phyloP scores from a whole-genome alignment of 2,329 filamentous ascomycete species.

The Ophiostoma novo-ulmi region DNA sequence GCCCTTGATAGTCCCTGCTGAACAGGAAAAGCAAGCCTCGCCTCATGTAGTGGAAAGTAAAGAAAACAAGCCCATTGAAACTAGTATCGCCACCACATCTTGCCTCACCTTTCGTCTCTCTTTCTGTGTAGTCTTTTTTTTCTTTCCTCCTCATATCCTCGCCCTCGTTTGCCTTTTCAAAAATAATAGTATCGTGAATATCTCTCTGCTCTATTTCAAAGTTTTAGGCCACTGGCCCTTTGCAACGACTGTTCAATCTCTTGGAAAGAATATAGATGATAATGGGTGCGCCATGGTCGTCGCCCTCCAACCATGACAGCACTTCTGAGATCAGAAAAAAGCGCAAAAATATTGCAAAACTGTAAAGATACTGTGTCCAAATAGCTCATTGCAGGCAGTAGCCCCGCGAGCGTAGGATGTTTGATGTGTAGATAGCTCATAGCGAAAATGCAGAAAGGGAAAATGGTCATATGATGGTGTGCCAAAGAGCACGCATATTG shows the following conservation, averaged over 20 bases:
- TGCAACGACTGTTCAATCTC: not conserved
- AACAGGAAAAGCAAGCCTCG: not conserved
- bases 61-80: slow-evolving; percentile 11
- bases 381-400: slow-evolving; percentile 35
- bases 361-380: slow-evolving; percentile 40
- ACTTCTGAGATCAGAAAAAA: slow-evolving; percentile 23
- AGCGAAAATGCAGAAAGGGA: slow-evolving; percentile 34
- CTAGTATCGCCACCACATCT: not conserved
- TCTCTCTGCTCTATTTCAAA: slow-evolving; percentile 12
- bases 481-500: slow-evolving; percentile 5
- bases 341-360: slow-evolving; percentile 34
- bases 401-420: slow-evolving; percentile 39
- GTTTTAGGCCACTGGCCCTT: not conserved
- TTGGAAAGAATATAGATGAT: slow-evolving; percentile 3
- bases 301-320: not conserved
- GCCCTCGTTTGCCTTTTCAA: not conserved
- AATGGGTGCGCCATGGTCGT: not conserved
- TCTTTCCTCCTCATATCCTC: not conserved
- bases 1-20: not conserved
- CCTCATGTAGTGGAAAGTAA: not conserved
- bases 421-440: slow-evolving; percentile 37
- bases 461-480: slow-evolving; percentile 8
- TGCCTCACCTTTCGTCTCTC: not conserved
- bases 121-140: not conserved
- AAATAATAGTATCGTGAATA: slow-evolving; percentile 12